A percentile compares a stretch with the other conserved stretches of the same genome.
Evolutionary conservation across 345 rosid species (phyloP).

Genomic region (Syzygium aqueum): DNA sequence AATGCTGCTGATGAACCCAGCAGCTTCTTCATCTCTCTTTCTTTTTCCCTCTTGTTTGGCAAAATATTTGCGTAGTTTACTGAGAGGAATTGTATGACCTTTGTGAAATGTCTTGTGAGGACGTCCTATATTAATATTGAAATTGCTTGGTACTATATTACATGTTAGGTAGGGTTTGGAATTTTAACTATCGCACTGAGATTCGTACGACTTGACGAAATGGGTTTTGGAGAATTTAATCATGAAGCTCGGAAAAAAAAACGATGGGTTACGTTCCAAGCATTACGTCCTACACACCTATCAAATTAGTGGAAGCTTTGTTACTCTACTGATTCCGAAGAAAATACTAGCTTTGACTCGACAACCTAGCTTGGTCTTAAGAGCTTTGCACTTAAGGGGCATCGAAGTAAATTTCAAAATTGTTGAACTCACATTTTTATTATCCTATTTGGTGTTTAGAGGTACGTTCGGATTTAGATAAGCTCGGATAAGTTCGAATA

Average conservation of each 20-base stretch:
- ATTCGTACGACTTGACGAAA: neutral
- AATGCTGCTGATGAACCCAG: neutral
- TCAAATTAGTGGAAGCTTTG: neutral
- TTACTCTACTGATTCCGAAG: neutral
- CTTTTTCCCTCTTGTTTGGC: neutral
- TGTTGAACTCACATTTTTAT: fast-evolving
- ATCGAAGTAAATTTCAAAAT: neutral
- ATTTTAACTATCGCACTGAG: neutral
- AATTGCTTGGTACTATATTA: neutral
- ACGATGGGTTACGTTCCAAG: too few relatives aligned
- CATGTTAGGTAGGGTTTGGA: neutral
- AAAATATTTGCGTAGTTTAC: too few relatives aligned
- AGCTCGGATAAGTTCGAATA: neutral
- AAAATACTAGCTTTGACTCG: neutral
- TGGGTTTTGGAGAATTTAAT: neutral
- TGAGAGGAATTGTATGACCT: too few relatives aligned
- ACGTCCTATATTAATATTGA: neutral
- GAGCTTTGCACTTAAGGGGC: neutral
- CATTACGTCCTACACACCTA: neutral
- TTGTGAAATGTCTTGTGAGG: neutral
- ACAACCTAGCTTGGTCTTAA: neutral
- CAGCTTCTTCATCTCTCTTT: neutral
- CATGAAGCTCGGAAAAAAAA: neutral
- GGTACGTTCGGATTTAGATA: neutral
- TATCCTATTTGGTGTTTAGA: too few relatives aligned